A percentile compares a stretch with the other conserved stretches of the same genome.
These are phyloP conservation scores for Cordyceps tenuipes DNA, from an alignment of 2,329 filamentous ascomycete species.

Conservation along the genomic window DNA sequence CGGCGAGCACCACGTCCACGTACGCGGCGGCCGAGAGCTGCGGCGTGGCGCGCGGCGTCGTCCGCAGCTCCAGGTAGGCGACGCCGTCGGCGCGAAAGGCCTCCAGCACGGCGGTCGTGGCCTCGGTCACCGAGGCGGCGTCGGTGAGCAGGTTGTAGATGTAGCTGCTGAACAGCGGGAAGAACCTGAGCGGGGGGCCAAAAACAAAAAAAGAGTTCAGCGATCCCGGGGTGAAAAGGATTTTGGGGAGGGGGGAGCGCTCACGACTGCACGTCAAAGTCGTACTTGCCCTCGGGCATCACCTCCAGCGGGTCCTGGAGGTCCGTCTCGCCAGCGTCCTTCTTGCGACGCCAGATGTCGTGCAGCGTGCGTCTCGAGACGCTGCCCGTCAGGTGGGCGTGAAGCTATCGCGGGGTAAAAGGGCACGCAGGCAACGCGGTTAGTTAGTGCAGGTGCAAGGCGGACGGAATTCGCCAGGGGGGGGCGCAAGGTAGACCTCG, in stretches of 20 bases:
- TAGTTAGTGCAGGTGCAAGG: not conserved
- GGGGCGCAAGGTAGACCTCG: not conserved
- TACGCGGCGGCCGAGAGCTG: conserved; percentile 55
- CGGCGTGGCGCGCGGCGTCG: conserved; percentile 61
- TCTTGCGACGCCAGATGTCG: conserved; percentile 61
- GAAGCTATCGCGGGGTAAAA: conserved; percentile 43
- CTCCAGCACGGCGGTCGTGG: conserved; percentile 56
- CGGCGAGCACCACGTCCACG: conserved; percentile 54
- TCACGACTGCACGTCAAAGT: conserved; percentile 62
- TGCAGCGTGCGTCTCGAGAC: conserved; percentile 66
- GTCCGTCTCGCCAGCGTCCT: conserved; percentile 39
- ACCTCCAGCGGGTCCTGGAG: conserved; percentile 60
- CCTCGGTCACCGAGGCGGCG: conserved; percentile 46
- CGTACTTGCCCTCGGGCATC: conserved; percentile 63
- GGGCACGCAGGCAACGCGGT: not conserved
- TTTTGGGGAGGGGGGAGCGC: conserved; percentile 16
- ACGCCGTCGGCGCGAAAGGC: conserved; percentile 66
- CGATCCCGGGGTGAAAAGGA: not conserved
- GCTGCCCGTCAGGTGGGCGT: conserved; percentile 73
- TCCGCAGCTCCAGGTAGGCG: conserved; percentile 70
- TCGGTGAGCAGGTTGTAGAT: conserved; percentile 70
- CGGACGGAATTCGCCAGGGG: not conserved
- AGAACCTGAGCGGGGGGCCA: conserved; percentile 50
- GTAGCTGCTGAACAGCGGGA: conserved; percentile 68
- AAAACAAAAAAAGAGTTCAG: not conserved